Evolutionary conservation across 1,284 basidiomycete species (phyloP), one percentile per base, ranked within the genome.

Genomic region (Amylostereum areolatum): DNA sequence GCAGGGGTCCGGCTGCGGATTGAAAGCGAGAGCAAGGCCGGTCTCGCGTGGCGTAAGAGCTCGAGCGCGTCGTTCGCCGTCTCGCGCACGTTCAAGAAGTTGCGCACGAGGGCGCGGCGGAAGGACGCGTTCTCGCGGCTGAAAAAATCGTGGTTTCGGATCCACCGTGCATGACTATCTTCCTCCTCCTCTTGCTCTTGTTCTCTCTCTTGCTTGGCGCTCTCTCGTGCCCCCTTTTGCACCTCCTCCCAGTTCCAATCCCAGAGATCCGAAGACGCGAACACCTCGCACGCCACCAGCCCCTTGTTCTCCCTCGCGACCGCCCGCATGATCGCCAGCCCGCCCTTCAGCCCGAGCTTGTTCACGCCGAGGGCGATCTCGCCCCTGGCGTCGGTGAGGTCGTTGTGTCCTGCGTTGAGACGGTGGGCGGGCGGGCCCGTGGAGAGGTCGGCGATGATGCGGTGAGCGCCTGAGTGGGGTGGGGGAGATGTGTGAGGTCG

Each of bases 381-480:
- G 54, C 76, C 71, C n/a, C 84, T 84, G 12, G 77, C 74, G 57
- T 84, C 77, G 3, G 75, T 73, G 3, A 87, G 72, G 10, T 68
- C 54, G 55, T 83, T 86, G 53, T 83, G 75, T 6, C 78, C 75
- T 25, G 85, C 58, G 36, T 75, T 67, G 40, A 86, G 68, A 53
- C 73, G n/a, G n/a, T n/a, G n/a, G n/a, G n/a, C n/a, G n/a, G n/a
- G n/a, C n/a, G n/a, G n/a, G n/a, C n/a, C n/a, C n/a, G n/a, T n/a
- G n/a, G n/a, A n/a, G n/a, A n/a, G n/a, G n/a, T n/a, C n/a, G n/a
- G n/a, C n/a, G n/a, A n/a, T n/a, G n/a, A n/a, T n/a, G n/a, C n/a
- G n/a, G n/a, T n/a, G n/a, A n/a, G n/a, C n/a, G n/a, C n/a, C n/a
- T n/a, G n/a, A n/a, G n/a, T n/a, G n/a, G n/a, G n/a, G n/a, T n/a